Conservation (phyloP, 2,329 filamentous ascomycete genomes). For the Colletotrichum sp. region DNA sequence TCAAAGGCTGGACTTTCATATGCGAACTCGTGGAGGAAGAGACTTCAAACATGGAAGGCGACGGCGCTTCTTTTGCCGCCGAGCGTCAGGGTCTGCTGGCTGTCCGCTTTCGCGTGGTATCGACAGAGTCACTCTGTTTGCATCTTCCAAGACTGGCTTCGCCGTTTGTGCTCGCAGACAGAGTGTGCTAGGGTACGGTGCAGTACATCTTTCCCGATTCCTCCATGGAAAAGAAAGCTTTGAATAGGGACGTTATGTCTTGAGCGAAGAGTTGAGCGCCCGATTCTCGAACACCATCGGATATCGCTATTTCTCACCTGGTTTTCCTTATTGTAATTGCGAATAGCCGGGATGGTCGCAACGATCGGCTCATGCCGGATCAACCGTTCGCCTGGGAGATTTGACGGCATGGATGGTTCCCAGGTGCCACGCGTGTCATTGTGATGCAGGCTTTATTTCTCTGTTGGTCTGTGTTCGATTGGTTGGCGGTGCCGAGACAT, state of each 20-base stretch:
- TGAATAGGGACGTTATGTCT: neutral
- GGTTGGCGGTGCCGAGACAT: neutral
- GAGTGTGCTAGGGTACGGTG: neutral
- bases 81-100: neutral
- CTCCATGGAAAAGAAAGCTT: neutral
- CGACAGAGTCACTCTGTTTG: too few relatives aligned
- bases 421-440: rapidly evolving
- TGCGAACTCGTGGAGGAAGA: neutral
- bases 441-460: rapidly evolving
- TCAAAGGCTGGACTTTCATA: neutral
- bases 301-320: neutral
- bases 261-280: neutral
- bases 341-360: neutral
- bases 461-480: neutral
- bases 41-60: neutral
- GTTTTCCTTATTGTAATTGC: neutral
- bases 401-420: neutral
- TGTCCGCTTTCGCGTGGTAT: neutral
- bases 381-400: neutral
- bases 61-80: too few relatives aligned
- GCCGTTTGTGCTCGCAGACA: neutral
- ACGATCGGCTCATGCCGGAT: neutral
- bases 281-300: neutral
- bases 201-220: rapidly evolving
- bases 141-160: neutral